Base-by-base conservation (phyloP, 148 eudicot species). In the Camellia japonica region DNA sequence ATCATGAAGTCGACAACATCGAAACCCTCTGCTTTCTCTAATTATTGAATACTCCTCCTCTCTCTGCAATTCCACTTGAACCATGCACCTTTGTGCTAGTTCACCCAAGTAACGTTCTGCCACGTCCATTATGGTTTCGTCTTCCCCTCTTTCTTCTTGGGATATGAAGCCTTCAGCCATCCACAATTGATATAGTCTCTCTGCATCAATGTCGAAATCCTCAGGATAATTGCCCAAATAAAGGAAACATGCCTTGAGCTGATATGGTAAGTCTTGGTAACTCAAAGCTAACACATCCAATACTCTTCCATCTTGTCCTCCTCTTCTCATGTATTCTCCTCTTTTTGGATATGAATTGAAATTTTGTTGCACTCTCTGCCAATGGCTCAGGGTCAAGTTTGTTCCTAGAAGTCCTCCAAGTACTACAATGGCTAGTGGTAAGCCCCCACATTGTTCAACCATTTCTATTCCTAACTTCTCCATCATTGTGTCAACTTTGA, bases 401-500 rank as follows among this genome's bases (percentile, higher is more conserved):
- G 71, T 55, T 58, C 44, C 74, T 4, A 79, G 65, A 74, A 88
- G 84, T 44, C 90, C 90, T 55, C 90, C 90, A 2, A 90, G 89
- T 68, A 86, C 81, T 54, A 78, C 68, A 58, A 90, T 76, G 10
- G 89, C 88, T 9, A 88, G 68, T 44, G 90, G 92, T 51, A 90
- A 71, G 7, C 90, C 90, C 67, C 86, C 81, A 73, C 90, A 90
- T 2, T 55, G 81, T 68, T 72, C 71, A 18, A 84, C 71, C 86
- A 89, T 85, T 44, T 62, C 77, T 73, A 77, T 87, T 63, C 82
- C 90, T 76, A 89, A 77, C 73, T 82, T 78, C 67, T 79, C 66
- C 83, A 84, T 83, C 69, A 71, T 14, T 47, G 16, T 3, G 23
- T 77, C 41, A 52, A 54, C 19, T 43, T 38, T 10, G 6, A 9